These are phyloP conservation scores for Neostapfia colusana DNA, from an alignment of 176 grass and related monocot species.

Conservation along the genomic window DNA sequence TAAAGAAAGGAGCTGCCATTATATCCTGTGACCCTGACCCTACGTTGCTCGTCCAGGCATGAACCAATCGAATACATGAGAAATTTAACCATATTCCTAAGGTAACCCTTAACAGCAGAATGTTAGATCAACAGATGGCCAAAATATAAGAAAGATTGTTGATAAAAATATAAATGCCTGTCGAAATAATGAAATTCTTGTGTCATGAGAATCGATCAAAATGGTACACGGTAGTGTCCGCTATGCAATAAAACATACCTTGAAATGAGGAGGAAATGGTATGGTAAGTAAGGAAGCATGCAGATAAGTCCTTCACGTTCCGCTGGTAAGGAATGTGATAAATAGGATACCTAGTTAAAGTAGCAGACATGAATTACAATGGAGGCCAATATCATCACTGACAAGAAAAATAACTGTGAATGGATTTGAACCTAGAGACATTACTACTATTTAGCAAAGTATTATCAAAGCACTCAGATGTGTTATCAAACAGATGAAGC, in stretches of 20 bases:
- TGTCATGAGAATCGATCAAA: slow-evolving; percentile 27
- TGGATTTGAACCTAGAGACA: slow-evolving; percentile 18
- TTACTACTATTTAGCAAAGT: background rate
- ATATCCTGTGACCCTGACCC: slow-evolving; percentile 12
- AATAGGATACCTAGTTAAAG: slow-evolving; percentile 85
- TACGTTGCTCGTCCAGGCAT: background rate
- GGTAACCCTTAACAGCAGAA: background rate
- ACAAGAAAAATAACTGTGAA: slow-evolving; percentile 15
- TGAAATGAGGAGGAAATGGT: slow-evolving; percentile 65
- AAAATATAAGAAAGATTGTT: background rate
- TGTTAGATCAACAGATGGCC: background rate
- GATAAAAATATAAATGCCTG: slow-evolving; percentile 14
- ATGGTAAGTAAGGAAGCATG: slow-evolving; percentile 95
- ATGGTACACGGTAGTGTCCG: background rate
- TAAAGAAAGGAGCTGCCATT: background rate
- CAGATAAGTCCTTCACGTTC: slow-evolving; percentile 64
- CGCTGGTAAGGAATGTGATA: slow-evolving; percentile 79
- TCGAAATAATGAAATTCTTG: background rate
- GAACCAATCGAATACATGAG: background rate
- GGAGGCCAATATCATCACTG: background rate
- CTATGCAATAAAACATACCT: slow-evolving; percentile 58
- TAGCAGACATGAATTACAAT: slow-evolving; percentile 33
- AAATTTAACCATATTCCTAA: slow-evolving; percentile 17
- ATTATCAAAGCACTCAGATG: slow-evolving; percentile 10
- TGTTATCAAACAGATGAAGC: slow-evolving; percentile 9